phyloP scores from a whole-genome alignment of 1,284 basidiomycete genomes.

The Cystobasidium slooffiae region DNA sequence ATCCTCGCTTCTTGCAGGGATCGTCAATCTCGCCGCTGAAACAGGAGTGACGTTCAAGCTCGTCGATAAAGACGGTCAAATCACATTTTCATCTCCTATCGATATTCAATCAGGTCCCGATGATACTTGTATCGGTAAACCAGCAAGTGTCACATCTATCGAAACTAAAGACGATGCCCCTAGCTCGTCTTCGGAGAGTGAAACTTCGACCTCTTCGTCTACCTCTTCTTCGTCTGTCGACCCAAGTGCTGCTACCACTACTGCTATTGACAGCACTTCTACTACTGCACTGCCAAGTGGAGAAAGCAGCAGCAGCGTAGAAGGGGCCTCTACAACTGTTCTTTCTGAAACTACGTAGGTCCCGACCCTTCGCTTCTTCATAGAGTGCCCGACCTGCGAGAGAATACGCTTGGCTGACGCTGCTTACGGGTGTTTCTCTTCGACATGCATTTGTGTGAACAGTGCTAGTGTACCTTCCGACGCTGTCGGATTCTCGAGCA shows the following conservation, averaged over 20 bases:
- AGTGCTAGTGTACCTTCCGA: too few species aligned
- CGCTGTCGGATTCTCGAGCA: too few species aligned
- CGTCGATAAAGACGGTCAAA: constrained; percentile 46
- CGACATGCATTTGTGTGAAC: too few species aligned
- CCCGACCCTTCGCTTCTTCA: too few species aligned
- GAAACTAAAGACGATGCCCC: background rate
- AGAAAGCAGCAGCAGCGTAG: too few species aligned
- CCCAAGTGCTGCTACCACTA: background rate
- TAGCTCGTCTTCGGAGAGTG: background rate
- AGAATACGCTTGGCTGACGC: too few species aligned
- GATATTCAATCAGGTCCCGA: constrained; percentile 26
- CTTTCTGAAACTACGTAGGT: too few species aligned
- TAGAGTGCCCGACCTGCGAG: too few species aligned
- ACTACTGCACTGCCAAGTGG: background rate
- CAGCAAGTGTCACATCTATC: background rate
- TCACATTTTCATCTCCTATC: constrained; percentile 14
- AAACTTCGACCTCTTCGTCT: background rate
- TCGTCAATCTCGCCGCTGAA: constrained; percentile 53
- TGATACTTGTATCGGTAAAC: constrained; percentile 9
- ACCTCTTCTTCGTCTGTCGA: background rate
- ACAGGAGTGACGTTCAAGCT: constrained; percentile 54
- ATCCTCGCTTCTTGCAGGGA: constrained; percentile 44
- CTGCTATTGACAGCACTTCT: background rate
- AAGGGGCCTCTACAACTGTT: too few species aligned
- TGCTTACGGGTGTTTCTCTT: too few species aligned